Conservation (phyloP, 495 filamentous ascomycete species). For the Apiosordaria backusii region DNA sequence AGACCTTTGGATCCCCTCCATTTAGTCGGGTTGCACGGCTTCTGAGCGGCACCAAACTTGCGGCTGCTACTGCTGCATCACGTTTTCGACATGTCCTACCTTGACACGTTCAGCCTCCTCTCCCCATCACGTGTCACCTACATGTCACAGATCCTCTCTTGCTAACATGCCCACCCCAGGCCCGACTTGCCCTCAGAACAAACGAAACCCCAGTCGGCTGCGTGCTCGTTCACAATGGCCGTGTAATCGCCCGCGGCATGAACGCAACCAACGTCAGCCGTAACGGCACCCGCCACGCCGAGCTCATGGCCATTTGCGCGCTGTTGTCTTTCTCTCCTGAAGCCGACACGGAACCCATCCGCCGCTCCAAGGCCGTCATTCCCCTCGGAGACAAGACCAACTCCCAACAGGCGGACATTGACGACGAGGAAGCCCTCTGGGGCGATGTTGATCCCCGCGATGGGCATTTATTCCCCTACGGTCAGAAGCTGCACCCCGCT, state of each 20-base stretch:
- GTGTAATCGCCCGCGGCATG: slow-evolving; percentile 82
- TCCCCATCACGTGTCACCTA: not conserved
- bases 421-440: slow-evolving; percentile 31
- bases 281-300: slow-evolving; percentile 88
- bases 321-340: slow-evolving; percentile 36
- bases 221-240: slow-evolving; percentile 72
- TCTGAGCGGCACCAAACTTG: slow-evolving; percentile 2
- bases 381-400: slow-evolving; percentile 26
- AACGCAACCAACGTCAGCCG: slow-evolving; percentile 90
- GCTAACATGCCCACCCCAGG: slow-evolving; percentile 45
- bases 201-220: slow-evolving; percentile 96
- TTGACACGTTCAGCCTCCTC: slow-evolving; percentile 6
- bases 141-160: not conserved
- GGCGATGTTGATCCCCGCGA: slow-evolving; percentile 43
- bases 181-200: slow-evolving; percentile 69
- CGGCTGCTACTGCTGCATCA: not conserved
- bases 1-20: not conserved
- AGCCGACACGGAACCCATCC: slow-evolving; percentile 3
- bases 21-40: not conserved
- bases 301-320: slow-evolving; percentile 79
- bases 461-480: slow-evolving; percentile 48
- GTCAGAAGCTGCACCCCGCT: slow-evolving; percentile 46
- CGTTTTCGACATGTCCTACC: slow-evolving; percentile 1
- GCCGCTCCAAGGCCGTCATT: not conserved
- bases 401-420: not conserved